Evolutionary conservation across 352 stramenopile genomes (phyloP).

Genomic region (Pythium dissimile): DNA sequence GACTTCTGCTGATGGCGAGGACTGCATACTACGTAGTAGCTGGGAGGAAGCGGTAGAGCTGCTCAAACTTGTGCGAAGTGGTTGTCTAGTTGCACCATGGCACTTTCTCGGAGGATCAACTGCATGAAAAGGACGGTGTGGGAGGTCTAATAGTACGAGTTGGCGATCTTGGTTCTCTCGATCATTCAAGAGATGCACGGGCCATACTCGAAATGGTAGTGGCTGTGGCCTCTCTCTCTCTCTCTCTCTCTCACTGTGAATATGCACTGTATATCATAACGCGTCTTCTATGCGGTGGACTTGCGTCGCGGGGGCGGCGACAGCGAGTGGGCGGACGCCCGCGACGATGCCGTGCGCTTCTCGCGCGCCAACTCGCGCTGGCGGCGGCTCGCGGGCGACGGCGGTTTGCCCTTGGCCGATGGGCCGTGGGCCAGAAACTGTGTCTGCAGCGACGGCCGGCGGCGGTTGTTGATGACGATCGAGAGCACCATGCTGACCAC

Average conservation of each 20-base stretch:
- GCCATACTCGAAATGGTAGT: no score
- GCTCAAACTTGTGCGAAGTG: no score
- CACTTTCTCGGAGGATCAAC: neutral
- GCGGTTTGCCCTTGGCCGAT: conserved; percentile 20
- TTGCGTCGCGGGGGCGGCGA: conserved; percentile 19
- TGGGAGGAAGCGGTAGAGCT: no score
- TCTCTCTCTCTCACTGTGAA: no score
- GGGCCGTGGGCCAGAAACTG: conserved; percentile 21
- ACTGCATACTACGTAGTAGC: no score
- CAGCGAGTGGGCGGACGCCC: conserved; percentile 13
- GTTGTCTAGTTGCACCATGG: neutral
- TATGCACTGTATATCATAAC: no score
- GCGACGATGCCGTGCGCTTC: no score
- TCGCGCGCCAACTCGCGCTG: conserved; percentile 25
- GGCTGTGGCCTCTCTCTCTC: no score
- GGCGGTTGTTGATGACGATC: conserved; percentile 48
- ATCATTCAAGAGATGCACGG: no score
- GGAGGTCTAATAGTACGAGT: neutral
- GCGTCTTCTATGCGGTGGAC: conserved; percentile 8
- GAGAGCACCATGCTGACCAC: conserved; percentile 57
- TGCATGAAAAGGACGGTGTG: neutral
- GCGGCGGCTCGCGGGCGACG: conserved; percentile 23
- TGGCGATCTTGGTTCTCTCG: no score
- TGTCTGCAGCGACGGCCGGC: conserved; percentile 12
- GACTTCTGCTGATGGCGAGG: no score